Base-by-base conservation (phyloP, 2,329 filamentous ascomycete genomes). In the Diatrype stigma region DNA sequence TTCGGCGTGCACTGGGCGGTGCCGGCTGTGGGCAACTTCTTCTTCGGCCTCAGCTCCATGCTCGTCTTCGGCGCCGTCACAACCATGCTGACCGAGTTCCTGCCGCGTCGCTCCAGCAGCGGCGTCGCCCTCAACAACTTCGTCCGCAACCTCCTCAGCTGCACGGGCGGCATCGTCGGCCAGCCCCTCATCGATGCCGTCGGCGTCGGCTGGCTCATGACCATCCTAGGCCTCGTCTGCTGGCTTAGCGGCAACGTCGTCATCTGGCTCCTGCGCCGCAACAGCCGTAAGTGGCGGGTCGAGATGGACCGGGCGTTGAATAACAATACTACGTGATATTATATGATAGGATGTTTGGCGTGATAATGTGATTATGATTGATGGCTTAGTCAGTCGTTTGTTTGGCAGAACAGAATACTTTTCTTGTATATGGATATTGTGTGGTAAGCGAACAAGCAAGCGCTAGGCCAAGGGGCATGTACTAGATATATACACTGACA, bases 61-160 rank as follows among this genome's bases (percentile, higher is more conserved):
- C 75, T 94, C 3, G 84, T 91, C 28, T 91, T 89, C 69, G 79
- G 82, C 46, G 79, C 83, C 59, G 77, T 82, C 0, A 91, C 88
- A 0, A 94, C 90, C 0, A 91, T 94, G 87, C 73, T 94, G 57
- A 93, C 89, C 0, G 89, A 94, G 63, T 91, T 93, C 63, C 86
- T 93, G 76, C 87, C 87, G 14, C 78, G 81, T 40, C 77, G 79
- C 55, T 86, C 85, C 46, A 87, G 84, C 3, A 81, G 81, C 11
- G 89, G 88, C 1, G 87, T 93, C 3, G 90, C 89, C 0, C 74
- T 92, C 42, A 92, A 93, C 68, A 93, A 93, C 64, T 89, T 93
- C 61, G 76, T 89, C 47, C 75, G 89, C 45, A 94, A 93, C 60
- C 89, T 91, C 37, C 85, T 91, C 60, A 84, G 81, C 46, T 91